phyloP scores from a whole-genome alignment of 352 stramenopile genomes.

The Pythium oligandrum region DNA sequence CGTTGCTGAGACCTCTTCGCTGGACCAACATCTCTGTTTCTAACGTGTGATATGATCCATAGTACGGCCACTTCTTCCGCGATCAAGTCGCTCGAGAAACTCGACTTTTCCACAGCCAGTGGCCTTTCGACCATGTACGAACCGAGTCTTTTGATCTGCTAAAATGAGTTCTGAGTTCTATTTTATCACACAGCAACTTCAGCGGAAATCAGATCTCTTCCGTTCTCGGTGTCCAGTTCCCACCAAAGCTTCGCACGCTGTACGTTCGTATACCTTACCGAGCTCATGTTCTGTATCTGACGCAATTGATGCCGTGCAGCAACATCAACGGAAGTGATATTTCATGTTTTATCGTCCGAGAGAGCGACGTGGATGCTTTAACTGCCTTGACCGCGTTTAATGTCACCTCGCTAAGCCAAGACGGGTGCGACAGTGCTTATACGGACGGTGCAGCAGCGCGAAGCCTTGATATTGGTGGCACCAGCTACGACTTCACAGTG shows the following conservation, averaged over 20 bases:
- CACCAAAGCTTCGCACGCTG: conserved; percentile 1
- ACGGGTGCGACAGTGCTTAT: background rate
- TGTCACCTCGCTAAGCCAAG: conserved; percentile 5
- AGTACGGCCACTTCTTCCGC: conserved; percentile 2
- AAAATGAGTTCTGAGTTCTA: background rate
- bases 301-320: background rate
- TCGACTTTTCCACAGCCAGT: conserved; percentile 5
- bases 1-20: background rate
- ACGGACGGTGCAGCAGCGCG: background rate
- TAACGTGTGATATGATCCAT: background rate
- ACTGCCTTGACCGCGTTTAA: background rate
- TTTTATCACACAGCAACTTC: conserved; percentile 2
- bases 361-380: conserved; percentile 3
- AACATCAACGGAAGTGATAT: conserved; percentile 5
- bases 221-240: conserved; percentile 4
- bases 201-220: background rate
- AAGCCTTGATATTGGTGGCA: background rate
- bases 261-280: background rate
- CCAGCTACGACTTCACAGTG: background rate
- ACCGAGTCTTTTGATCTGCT: background rate
- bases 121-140: conserved; percentile 2
- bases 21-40: background rate
- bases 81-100: conserved; percentile 1
- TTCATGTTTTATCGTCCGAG: conserved; percentile 7
- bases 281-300: background rate